Conservation (phyloP, 495 filamentous ascomycete species). For the Parathielavia hyrcaniae region DNA sequence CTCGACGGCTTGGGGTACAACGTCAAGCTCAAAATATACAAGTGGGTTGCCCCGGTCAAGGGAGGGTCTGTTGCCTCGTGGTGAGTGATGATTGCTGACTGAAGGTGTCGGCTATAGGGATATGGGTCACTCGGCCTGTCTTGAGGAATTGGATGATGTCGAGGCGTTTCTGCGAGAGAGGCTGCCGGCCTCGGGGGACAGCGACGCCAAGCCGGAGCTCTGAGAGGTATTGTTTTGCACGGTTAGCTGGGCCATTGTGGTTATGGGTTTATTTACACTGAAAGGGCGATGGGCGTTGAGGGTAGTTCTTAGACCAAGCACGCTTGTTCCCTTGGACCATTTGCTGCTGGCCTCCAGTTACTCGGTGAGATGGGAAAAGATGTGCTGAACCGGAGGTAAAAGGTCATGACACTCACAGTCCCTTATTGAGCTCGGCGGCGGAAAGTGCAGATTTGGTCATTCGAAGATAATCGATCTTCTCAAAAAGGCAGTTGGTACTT, state of each 20-base stretch:
- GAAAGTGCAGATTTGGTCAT: too few species aligned
- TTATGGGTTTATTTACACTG: background rate
- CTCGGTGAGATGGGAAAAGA: too few species aligned
- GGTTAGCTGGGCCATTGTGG: background rate
- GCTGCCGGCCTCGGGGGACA: constrained; percentile 47
- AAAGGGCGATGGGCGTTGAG: constrained; percentile 4
- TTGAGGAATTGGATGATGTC: constrained; percentile 74
- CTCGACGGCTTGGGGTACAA: constrained; percentile 62
- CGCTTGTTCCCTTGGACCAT: too few species aligned
- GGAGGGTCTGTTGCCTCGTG: too few species aligned
- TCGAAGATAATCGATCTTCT: too few species aligned
- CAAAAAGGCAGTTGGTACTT: too few species aligned
- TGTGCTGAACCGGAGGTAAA: too few species aligned
- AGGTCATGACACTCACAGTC: too few species aligned
- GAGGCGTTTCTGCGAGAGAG: constrained; percentile 64
- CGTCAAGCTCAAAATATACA: constrained; percentile 70
- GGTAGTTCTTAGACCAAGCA: background rate
- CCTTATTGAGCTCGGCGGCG: too few species aligned
- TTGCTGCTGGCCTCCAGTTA: too few species aligned
- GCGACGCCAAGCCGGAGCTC: constrained; percentile 41
- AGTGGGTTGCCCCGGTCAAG: constrained; percentile 34
- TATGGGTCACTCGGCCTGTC: constrained; percentile 70
- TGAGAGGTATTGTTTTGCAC: constrained; percentile 15
- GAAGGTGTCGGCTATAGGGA: constrained; percentile 39
- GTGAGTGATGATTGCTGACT: constrained; percentile 15